These are phyloP conservation scores for Acer saccharum DNA, from an alignment of 345 rosid genomes.

Conservation along the genomic window DNA sequence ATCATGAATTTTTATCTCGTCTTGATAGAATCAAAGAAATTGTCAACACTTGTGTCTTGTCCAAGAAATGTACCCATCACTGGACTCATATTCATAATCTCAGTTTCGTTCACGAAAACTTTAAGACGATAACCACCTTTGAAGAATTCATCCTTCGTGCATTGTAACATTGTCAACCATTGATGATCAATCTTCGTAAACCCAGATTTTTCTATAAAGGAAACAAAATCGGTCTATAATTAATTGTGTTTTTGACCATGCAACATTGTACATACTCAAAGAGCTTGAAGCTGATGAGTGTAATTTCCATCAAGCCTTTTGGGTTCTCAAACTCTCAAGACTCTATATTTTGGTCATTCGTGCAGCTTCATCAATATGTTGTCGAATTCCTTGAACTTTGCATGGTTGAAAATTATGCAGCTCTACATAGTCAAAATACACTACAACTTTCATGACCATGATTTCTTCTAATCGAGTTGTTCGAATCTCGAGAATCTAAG, in stretches of 20 bases:
- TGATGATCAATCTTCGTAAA: background rate
- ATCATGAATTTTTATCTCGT: background rate
- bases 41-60: background rate
- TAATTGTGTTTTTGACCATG: background rate
- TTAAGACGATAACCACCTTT: background rate
- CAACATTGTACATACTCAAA: background rate
- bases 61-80: background rate
- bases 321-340: background rate
- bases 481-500: background rate
- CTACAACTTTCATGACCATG: background rate
- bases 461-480: background rate
- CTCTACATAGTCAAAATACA: background rate
- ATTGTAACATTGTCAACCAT: background rate
- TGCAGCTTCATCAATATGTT: background rate
- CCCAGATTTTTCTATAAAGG: background rate
- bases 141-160: background rate
- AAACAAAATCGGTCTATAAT: background rate
- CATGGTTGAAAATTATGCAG: background rate
- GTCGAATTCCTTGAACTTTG: background rate
- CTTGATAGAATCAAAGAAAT: background rate
- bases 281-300: background rate
- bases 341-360: background rate
- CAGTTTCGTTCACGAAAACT: background rate
- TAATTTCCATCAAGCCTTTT: background rate
- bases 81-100: background rate